A percentile compares a stretch with the other conserved stretches of the same genome.
These are phyloP conservation scores for Phoenix dactylifera DNA, from an alignment of 176 grass and related monocot genomes.

Conservation along the genomic window DNA sequence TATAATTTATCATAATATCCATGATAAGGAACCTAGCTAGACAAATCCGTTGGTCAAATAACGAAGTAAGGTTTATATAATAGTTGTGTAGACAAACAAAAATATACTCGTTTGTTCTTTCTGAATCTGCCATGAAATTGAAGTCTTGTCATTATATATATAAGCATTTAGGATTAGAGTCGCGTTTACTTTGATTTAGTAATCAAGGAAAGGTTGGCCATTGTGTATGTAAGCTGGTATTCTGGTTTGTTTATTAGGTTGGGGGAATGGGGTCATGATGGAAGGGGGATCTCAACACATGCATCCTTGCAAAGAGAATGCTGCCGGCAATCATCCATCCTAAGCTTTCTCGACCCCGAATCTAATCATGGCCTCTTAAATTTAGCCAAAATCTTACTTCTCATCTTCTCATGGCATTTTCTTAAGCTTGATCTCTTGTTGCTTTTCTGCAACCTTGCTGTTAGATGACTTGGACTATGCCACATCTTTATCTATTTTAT, in stretches of 20 bases:
- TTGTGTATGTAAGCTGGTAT: constrained; percentile 22
- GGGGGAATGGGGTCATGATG: constrained; percentile 28
- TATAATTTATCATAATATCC: too few relatives aligned
- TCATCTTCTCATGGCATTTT: neutral
- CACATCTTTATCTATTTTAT: neutral
- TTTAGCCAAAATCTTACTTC: neutral
- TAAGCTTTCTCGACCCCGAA: neutral
- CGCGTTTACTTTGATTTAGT: constrained; percentile 7
- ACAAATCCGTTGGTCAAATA: too few relatives aligned
- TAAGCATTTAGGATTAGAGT: constrained; percentile 1
- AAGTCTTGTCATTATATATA: constrained; percentile 8
- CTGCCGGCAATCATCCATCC: constrained; percentile 33
- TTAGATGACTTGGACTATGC: neutral
- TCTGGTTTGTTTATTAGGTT: constrained; percentile 8
- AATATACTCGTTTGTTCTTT: too few relatives aligned
- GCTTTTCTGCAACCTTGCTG: neutral
- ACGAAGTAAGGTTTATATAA: too few relatives aligned
- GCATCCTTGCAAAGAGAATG: constrained; percentile 25
- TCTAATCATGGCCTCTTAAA: constrained; percentile 10
- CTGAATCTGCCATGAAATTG: neutral
- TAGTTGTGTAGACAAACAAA: too few relatives aligned
- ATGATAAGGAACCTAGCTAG: too few relatives aligned
- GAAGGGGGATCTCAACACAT: constrained; percentile 40
- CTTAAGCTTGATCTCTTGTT: neutral
- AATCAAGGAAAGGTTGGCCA: constrained; percentile 3